Conservation (phyloP, 73 alveolate species). For the Stentor coeruleus region DNA sequence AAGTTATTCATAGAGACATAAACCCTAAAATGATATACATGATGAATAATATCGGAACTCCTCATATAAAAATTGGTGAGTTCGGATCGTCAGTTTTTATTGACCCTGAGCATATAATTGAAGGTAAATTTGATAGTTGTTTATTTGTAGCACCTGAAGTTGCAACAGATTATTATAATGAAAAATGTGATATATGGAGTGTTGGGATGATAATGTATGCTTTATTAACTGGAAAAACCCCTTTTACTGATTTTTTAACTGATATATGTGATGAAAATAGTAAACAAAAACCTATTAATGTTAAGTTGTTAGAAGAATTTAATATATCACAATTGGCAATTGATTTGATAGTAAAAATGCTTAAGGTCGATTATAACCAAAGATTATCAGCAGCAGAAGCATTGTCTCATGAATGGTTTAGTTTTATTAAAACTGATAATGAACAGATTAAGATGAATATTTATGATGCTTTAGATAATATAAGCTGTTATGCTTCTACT, state of each 20-base stretch:
- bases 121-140: not conserved
- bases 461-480: not conserved
- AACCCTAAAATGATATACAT: not conserved
- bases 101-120: not conserved
- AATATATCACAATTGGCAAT: not conserved
- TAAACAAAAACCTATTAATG: not conserved
- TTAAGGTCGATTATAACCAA: not conserved
- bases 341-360: not conserved
- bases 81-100: not conserved
- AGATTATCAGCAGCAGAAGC: not conserved
- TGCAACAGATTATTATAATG: not conserved
- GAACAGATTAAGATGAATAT: not conserved
- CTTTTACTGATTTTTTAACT: not conserved
- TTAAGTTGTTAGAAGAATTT: not conserved
- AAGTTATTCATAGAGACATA: not conserved
- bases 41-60: not conserved
- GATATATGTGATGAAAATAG: not conserved
- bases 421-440: not conserved
- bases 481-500: not conserved
- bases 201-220: not conserved
- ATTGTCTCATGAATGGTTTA: not conserved
- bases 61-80: not conserved
- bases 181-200: not conserved
- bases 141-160: not conserved
- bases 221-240: not conserved